Evolutionary conservation across 768 basidiomycete species (phyloP).

Genomic region (Hebeloma cylindrosporum): DNA sequence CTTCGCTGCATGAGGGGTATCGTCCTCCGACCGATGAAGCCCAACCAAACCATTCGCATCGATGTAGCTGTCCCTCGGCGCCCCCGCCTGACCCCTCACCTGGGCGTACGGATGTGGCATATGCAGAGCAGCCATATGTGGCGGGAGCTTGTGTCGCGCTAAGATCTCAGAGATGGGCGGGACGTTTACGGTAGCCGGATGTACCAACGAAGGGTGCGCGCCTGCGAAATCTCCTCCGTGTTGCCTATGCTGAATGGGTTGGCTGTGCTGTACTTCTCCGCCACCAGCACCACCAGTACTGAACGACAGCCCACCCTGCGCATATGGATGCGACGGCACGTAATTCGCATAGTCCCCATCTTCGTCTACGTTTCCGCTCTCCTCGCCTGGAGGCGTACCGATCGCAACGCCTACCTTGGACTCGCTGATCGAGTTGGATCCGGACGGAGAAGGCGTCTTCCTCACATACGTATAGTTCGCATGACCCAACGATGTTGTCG

Average conservation of each 20-base stretch:
- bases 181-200: constrained; percentile 25
- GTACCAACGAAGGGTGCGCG: constrained; percentile 39
- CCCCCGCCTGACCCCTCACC: constrained; percentile 26
- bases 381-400: constrained; percentile 31
- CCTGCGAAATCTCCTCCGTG: no score
- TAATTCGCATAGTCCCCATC: no score
- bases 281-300: constrained; percentile 9
- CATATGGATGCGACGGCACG: constrained; percentile 50
- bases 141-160: constrained; percentile 36
- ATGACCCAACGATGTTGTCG: no score
- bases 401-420: constrained; percentile 38
- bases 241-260: no score
- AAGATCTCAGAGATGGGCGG: constrained; percentile 27
- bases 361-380: no score
- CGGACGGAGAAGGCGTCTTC: constrained; percentile 21
- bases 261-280: constrained; percentile 5
- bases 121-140: constrained; percentile 35
- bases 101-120: constrained; percentile 50
- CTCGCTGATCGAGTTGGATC: constrained; percentile 32
- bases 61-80: constrained; percentile 35
- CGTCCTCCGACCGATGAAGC: constrained; percentile 34
- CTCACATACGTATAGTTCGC: constrained; percentile 1
- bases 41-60: constrained; percentile 32
- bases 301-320: constrained; percentile 40
- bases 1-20: constrained; percentile 41